Evolutionary conservation across 2,329 filamentous ascomycete species (phyloP).

Genomic region (Laburnicola sp.): DNA sequence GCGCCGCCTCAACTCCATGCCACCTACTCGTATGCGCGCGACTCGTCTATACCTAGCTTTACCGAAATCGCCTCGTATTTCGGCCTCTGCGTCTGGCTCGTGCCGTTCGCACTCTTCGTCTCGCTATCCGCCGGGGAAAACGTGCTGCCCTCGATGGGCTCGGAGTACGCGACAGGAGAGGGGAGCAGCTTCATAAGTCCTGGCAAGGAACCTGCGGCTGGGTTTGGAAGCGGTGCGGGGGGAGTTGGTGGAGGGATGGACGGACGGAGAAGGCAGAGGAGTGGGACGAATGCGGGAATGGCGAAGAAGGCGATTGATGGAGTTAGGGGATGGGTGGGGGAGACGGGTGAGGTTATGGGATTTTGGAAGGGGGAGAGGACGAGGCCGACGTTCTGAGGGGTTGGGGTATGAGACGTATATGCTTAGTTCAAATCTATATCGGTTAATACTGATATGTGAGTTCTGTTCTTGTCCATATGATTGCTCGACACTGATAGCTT

Average conservation of each 20-base stretch:
- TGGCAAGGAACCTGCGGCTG: conserved; percentile 43
- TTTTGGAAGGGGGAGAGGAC: conserved; percentile 63
- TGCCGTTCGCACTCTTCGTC: conserved; percentile 93
- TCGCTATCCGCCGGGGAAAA: conserved; percentile 93
- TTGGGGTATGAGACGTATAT: not conserved
- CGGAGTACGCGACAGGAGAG: conserved; percentile 68
- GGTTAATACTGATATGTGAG: not conserved
- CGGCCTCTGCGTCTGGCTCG: conserved; percentile 93
- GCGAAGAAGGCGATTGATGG: conserved; percentile 62
- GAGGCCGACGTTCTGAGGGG: conserved; percentile 46
- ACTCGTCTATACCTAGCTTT: conserved; percentile 73
- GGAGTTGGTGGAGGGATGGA: conserved; percentile 26
- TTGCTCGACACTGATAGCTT: no score
- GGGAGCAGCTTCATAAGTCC: conserved; percentile 54
- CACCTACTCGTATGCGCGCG: conserved; percentile 55
- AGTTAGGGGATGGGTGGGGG: conserved; percentile 66
- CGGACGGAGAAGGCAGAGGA: conserved; percentile 48
- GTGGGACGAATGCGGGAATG: conserved; percentile 59
- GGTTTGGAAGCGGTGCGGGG: conserved; percentile 36
- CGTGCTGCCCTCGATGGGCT: conserved; percentile 88
- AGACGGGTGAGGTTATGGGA: conserved; percentile 64
- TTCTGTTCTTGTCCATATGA: not conserved
- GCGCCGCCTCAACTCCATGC: conserved; percentile 53
- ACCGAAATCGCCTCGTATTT: conserved; percentile 96
- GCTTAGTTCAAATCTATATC: no score